Percentiles rank a stretch among this genome's conserved stretches.
Evolutionary conservation across 1,284 basidiomycete species (phyloP).

Genomic region (Rhodotorula sp.): DNA sequence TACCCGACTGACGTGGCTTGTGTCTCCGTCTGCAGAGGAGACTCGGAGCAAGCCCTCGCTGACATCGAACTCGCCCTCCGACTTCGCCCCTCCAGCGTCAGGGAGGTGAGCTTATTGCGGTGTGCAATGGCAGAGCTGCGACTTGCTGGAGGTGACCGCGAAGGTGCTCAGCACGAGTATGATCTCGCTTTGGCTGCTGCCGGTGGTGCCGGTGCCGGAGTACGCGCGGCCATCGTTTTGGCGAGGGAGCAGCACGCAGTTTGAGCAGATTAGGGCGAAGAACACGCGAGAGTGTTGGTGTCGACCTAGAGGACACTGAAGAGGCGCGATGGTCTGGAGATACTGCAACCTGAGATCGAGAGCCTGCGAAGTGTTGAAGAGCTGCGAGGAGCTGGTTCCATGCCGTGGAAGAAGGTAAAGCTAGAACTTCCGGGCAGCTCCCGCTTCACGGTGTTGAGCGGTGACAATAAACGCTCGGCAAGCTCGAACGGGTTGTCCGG

Average conservation of each 20-base stretch:
- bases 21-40: slow-evolving; percentile 13
- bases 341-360: too few relatives aligned
- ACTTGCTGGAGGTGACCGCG: slow-evolving; percentile 12
- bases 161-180: slow-evolving; percentile 11
- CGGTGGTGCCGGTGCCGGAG: background rate
- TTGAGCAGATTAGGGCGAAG: background rate
- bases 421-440: too few relatives aligned
- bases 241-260: slow-evolving; percentile 1
- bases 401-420: too few relatives aligned
- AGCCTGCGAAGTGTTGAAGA: too few relatives aligned
- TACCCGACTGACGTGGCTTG: background rate
- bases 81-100: slow-evolving; percentile 6
- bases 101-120: slow-evolving; percentile 10
- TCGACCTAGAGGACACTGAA: too few relatives aligned
- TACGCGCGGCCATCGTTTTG: background rate
- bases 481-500: too few relatives aligned
- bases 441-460: too few relatives aligned
- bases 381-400: too few relatives aligned
- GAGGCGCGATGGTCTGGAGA: too few relatives aligned
- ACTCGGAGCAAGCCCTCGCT: slow-evolving; percentile 16
- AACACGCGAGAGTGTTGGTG: too few relatives aligned
- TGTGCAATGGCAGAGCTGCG: slow-evolving; percentile 18
- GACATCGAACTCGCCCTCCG: slow-evolving; percentile 19
- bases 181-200: slow-evolving; percentile 18
- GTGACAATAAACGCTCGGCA: too few relatives aligned